Evolutionary conservation across 164 flowering plant species (phyloP).

Genomic region (Vitis amurensis): DNA sequence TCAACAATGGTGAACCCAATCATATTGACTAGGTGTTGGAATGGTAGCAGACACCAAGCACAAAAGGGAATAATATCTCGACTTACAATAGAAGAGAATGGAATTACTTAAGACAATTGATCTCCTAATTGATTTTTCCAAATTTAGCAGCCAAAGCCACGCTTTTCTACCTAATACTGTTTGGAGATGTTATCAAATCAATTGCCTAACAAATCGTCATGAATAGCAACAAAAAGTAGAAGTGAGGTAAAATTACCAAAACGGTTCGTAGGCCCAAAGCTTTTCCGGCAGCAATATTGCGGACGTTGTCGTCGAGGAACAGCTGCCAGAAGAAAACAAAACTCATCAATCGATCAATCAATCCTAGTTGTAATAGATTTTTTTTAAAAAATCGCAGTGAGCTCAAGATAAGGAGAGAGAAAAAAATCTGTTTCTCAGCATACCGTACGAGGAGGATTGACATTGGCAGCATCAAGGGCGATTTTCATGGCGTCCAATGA

Average conservation of each 20-base stretch:
- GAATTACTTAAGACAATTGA: too few relatives aligned
- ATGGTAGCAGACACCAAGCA: too few relatives aligned
- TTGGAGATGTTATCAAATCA: too few relatives aligned
- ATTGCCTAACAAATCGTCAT: neutral
- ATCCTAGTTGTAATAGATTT: neutral
- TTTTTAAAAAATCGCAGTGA: too few relatives aligned
- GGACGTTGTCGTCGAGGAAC: conserved; percentile 74
- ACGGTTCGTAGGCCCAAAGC: conserved; percentile 69
- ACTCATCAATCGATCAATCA: neutral
- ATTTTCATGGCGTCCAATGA: conserved; percentile 68
- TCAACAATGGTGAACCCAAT: too few relatives aligned
- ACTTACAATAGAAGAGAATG: too few relatives aligned
- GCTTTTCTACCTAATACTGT: too few relatives aligned
- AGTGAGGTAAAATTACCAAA: conserved; percentile 42
- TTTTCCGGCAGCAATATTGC: conserved; percentile 71
- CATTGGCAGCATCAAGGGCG: conserved; percentile 48
- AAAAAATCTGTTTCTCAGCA: neutral
- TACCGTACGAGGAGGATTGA: conserved; percentile 81
- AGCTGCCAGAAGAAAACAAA: conserved; percentile 38
- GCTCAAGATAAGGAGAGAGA: too few relatives aligned
- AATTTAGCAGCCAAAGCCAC: too few relatives aligned
- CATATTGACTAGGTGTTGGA: too few relatives aligned
- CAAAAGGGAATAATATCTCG: too few relatives aligned
- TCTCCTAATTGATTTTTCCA: too few relatives aligned
- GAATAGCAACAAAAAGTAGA: neutral